Conservation (phyloP, 2,329 filamentous ascomycete genomes). For the Scolecobasidium constrictum region DNA sequence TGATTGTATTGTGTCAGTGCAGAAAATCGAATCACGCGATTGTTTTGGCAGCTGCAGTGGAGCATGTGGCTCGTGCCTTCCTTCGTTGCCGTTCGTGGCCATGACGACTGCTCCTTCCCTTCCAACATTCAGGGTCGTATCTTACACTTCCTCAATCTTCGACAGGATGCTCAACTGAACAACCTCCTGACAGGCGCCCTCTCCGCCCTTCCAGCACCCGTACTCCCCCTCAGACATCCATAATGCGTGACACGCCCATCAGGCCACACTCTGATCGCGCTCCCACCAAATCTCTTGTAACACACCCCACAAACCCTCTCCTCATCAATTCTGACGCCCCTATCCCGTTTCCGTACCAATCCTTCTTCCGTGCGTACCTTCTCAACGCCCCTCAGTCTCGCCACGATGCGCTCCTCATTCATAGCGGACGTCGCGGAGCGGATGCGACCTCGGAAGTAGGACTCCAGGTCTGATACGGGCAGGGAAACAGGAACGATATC, state of each 20-base stretch:
- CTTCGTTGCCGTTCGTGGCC: too few species aligned
- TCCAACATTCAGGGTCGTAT: too few species aligned
- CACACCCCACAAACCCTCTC: conserved; percentile 87
- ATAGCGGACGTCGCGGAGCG: conserved; percentile 72
- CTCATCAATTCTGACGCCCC: conserved; percentile 71
- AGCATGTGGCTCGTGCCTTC: too few species aligned
- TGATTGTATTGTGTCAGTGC: too few species aligned
- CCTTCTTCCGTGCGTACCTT: conserved; percentile 66
- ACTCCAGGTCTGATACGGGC: conserved; percentile 67
- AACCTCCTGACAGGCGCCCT: background rate
- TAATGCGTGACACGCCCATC: conserved; percentile 46
- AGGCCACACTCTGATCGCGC: conserved; percentile 80
- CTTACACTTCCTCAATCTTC: too few species aligned
- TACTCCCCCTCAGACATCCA: conserved; percentile 30
- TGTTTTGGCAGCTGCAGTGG: too few species aligned
- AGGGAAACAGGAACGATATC: conserved; percentile 74
- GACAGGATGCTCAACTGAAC: too few species aligned
- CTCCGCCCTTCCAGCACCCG: conserved; percentile 8
- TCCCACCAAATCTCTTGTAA: conserved; percentile 83
- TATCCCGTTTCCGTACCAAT: conserved; percentile 54
- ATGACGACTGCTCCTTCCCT: too few species aligned
- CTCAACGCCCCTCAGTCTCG: conserved; percentile 65
- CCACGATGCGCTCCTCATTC: conserved; percentile 69
- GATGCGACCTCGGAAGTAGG: conserved; percentile 87
- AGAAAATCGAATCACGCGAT: too few species aligned